phyloP scores from a whole-genome alignment of 2,329 filamentous ascomycete species.

The Cytospora piceicola region DNA sequence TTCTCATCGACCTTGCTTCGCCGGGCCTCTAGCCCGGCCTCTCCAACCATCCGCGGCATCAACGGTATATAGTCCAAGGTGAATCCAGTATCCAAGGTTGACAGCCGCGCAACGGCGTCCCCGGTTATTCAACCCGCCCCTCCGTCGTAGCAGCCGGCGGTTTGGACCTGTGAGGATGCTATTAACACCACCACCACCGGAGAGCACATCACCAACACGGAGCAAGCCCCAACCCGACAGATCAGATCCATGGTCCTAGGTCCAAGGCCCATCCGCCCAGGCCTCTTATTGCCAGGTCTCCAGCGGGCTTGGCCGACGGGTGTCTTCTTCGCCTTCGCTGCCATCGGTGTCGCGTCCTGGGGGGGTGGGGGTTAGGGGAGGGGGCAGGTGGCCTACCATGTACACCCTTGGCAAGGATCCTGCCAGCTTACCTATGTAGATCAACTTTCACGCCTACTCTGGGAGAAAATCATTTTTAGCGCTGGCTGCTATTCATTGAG shows the following conservation, averaged over 20 bases:
- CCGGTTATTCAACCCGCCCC: not conserved
- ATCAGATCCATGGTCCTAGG: slow-evolving; percentile 43
- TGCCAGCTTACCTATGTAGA: slow-evolving; percentile 41
- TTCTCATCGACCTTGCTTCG: not conserved
- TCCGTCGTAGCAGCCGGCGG: too few relatives aligned
- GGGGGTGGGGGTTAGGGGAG: too few relatives aligned
- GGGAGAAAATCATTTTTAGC: not conserved
- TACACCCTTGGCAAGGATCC: slow-evolving; percentile 39
- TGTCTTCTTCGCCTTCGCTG: slow-evolving; percentile 40
- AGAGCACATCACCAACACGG: slow-evolving; percentile 30
- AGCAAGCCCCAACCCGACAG: slow-evolving; percentile 41
- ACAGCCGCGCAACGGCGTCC: not conserved
- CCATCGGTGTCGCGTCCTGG: slow-evolving; percentile 41
- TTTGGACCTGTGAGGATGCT: not conserved
- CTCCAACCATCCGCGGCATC: too few relatives aligned
- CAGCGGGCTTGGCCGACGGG: slow-evolving; percentile 39
- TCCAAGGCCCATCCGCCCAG: slow-evolving; percentile 42
- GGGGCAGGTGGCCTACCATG: slow-evolving; percentile 40
- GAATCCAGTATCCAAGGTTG: not conserved
- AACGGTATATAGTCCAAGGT: not conserved
- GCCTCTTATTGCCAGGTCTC: slow-evolving; percentile 43
- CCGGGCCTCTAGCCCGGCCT: not conserved
- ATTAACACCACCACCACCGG: not conserved
- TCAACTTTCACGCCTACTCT: slow-evolving; percentile 46
- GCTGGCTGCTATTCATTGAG: too few relatives aligned